Evolutionary conservation across 345 rosid genomes (phyloP).

Genomic region (Bruguiera gymnorhiza): DNA sequence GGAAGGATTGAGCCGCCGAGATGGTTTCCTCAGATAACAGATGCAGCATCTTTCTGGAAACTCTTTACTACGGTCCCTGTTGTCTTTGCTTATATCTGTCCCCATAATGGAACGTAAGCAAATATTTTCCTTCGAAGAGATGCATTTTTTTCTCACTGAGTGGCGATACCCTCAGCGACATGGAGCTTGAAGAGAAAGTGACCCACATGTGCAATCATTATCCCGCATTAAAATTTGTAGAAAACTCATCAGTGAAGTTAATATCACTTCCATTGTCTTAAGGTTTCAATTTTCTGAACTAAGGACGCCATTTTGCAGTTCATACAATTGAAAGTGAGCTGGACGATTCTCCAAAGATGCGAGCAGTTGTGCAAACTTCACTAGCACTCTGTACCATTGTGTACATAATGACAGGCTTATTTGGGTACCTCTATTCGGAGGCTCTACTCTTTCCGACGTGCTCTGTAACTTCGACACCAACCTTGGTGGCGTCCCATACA

Average conservation of each 20-base stretch:
- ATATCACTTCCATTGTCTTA: no score
- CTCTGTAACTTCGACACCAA: neutral
- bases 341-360: neutral
- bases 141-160: no score
- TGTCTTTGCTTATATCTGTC: neutral
- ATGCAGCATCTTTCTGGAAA: neutral
- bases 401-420: neutral
- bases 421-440: constrained; percentile 2
- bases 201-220: no score
- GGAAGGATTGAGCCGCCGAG: neutral
- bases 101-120: neutral
- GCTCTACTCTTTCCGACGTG: neutral
- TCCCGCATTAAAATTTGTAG: no score
- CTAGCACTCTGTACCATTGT: neutral
- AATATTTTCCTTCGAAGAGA: no score
- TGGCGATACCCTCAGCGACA: no score
- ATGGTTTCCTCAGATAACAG: neutral
- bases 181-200: no score
- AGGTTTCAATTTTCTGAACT: neutral
- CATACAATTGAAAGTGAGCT: neutral
- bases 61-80: neutral
- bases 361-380: neutral
- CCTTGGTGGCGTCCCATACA: constrained; percentile 1
- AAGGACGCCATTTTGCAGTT: neutral
- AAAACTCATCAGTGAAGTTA: no score